Evolutionary conservation across 805 yeast genomes (phyloP).

Genomic region (Lipomyces starkeyi): DNA sequence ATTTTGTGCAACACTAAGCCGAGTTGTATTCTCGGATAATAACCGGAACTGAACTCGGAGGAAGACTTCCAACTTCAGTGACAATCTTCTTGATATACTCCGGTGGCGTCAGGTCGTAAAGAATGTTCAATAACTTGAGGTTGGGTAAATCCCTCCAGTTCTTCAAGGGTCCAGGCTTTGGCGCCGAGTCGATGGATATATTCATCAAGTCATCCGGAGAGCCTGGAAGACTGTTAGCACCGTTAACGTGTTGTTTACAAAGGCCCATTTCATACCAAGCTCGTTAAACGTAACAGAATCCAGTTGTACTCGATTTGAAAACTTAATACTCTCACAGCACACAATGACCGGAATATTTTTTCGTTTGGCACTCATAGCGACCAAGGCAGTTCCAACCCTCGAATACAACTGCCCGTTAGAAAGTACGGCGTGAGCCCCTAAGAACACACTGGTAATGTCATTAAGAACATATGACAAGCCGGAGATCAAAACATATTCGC

Average conservation of each 20-base stretch:
- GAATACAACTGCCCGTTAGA: constrained; percentile 93
- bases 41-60: constrained; percentile 98
- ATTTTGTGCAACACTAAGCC: constrained; percentile 9
- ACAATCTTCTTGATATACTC: constrained; percentile 91
- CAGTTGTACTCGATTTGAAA: constrained; percentile 91
- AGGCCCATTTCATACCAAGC: constrained; percentile 47
- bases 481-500: constrained; percentile 78
- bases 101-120: constrained; percentile 95
- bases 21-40: constrained; percentile 89
- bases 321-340: constrained; percentile 93
- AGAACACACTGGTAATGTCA: constrained; percentile 86
- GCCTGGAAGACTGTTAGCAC: constrained; percentile 24
- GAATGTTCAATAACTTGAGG: constrained; percentile 77
- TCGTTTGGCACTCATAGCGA: constrained; percentile 88
- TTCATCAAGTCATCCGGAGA: constrained; percentile 44
- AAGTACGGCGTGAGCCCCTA: constrained; percentile 97
- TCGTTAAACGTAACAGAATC: constrained; percentile 96
- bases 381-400: constrained; percentile 91
- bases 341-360: constrained; percentile 93
- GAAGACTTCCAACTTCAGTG: constrained; percentile 94
- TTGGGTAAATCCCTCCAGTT: constrained; percentile 44
- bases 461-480: constrained; percentile 80
- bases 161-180: constrained; percentile 35
- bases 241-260: not conserved
- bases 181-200: constrained; percentile 40